Base-by-base conservation (phyloP, 306 rosid genomes). In the Prunus mongolica region DNA sequence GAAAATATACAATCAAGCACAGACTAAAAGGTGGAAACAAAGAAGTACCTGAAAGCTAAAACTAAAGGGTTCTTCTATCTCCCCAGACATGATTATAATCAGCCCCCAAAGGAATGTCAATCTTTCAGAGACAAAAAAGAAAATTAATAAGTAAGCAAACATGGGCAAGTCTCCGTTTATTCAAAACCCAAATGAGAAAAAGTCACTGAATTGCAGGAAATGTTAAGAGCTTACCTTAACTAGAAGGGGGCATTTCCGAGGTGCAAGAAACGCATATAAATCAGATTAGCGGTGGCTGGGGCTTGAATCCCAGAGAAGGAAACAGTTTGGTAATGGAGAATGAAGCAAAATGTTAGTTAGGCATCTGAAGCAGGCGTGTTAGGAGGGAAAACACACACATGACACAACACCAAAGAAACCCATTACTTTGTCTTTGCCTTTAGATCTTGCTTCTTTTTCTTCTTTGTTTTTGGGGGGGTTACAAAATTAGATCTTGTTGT, bases 71-170 rank as follows among this genome's bases (percentile, higher is more conserved):
- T 88, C 90, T 79, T 84, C 87, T 72, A 82, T 71, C 76, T 85
- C 91, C 79, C 87, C 93, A 72, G 89, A 95, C 97, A 92, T 92
- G 63, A 65, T 75, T 67, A 70, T 52, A 52, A 46, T 45, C 67
- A 65, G 64, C 76, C 76, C 70, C 52, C 66, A 52, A 78, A 67
- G 34, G n/a, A 67, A 67, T 46, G 72, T n/a, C 65, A 73, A 80
- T 77, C 78, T 80, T 76, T 68, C 47, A 80, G 73, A 80, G 16
- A 78, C 67, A 76, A 57, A 30, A 63, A 12, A 54, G 20, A 50
- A 75, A 22, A 74, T 55, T 69, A n/a, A 57, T 2, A 38, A 75
- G 18, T 3, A 65, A 69, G 41, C 41, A 49, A 80, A 68, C 28
- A n/a, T 56, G 7, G 46, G 38, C n/a, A 73, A 80, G 51, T 52